Base-by-base conservation (phyloP, 106 monocot species). In the Acorus gramineus region DNA sequence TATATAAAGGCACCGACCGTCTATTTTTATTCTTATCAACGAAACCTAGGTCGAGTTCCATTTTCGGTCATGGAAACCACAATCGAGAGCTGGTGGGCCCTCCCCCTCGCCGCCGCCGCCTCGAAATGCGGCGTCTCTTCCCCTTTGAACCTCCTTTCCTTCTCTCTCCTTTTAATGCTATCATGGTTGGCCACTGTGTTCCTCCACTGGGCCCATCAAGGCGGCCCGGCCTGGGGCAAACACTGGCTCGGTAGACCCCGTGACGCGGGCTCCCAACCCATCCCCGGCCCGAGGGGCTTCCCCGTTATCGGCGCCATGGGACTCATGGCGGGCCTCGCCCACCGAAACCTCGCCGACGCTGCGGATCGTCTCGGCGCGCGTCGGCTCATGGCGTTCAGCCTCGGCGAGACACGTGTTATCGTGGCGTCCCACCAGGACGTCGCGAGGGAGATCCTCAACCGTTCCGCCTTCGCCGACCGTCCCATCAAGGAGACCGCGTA, bases 401-500 rank as follows among this genome's bases (percentile, higher is more conserved):
- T 81, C 42, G 86, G 86, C 4, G 57, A 67, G 58, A 80, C 83
- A 4, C 65, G 83, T 0, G 57, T 59, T 5, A 59, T 90, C 11
- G 68, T 90, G 69, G 71, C 89, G 0, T 68, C 63, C 42, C 48
- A 82, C 63, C 71, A 74, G 0, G 69, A 82, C 46, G 77, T 85
- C 7, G 90, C 90, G 5, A 67, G 49, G 73, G 86, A 90, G 71
- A 71, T 90, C 46, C 75, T 86, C 49, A 65, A 57, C 49, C 60
- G 76, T 71, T 7, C 75, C 4, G 64, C 55, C 1, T 90, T 90
- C 65, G 90, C 82, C 7, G 90, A 86, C 66, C 80, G 90, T 0
- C 85, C 85, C 0, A 53, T 72, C 4, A 90, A 90, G 66, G 78
- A 86, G 58, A 81, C 84, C 0, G 90, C 90, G 3, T 83, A 80